Evolutionary conservation across 345 rosid genomes (phyloP), one percentile per base, ranked within the genome.

Genomic region (Gossypium raimondii): DNA sequence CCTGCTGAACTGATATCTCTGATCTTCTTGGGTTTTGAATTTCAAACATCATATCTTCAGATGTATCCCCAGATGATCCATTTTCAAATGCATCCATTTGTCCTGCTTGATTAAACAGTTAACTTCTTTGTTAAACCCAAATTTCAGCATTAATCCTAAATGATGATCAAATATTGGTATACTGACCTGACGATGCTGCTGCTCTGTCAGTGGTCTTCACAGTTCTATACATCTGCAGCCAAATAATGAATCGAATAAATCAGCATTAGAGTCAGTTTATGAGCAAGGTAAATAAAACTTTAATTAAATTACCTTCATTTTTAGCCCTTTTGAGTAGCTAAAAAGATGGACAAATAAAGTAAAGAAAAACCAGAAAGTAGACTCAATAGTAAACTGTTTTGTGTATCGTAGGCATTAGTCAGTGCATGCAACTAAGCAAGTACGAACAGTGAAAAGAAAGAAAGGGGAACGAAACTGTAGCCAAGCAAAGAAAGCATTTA

Each of bases 21-120:
- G 83, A 79, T 44, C 84, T 90, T 79, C 83, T 81, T 20, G 93
- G 78, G 61, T 89, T 90, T 51, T 81, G 85, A 62, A 82, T 87
- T 43, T 90, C 97, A 70, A 91, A 82, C 86, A 90, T 84, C 79
- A 93, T 77, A 70, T 93, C 99, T 59, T 96, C 99, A 8, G 97
- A 93, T 52, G 86, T 93, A 72, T 96, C 99, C 38, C 89, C 94
- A 3, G 95, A 88, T 25, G 92, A 90, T 63, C 93, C 98, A 79
- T 89, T 92, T 18, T 89, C 97, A 80, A 73, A 83, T 13, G 73
- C 80, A 80, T 93, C 97, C 29, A 89, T 84, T 81, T 92, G 97
- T 57, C 87, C 94, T 90, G 78, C 38, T 73, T 60, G 47, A 73
- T 61, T 9, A 60, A 70, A 70, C 61, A 70, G 3, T 29, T 29